Conservation (phyloP, 2,329 filamentous ascomycete genomes). For the Talaromyces amestolkiae region DNA sequence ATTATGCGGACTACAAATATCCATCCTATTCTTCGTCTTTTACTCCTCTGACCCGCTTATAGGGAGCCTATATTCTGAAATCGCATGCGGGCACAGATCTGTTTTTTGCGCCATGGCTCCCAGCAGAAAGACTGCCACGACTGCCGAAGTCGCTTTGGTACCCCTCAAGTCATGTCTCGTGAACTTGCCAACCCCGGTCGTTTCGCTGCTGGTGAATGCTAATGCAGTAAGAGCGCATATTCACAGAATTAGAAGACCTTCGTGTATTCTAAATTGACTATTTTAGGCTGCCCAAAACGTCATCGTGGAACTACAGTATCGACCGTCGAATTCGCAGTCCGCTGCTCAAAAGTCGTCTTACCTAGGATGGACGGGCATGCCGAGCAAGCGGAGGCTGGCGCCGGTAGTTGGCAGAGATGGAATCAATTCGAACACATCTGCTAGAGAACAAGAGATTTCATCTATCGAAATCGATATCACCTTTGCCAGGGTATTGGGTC, state of each 20-base stretch:
- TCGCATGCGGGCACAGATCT: neutral
- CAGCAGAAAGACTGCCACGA: slow-evolving; percentile 55
- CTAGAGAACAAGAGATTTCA: slow-evolving; percentile 71
- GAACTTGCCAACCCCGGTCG: slow-evolving; percentile 82
- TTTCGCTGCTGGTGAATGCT: slow-evolving; percentile 79
- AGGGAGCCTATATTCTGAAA: neutral
- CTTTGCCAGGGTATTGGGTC: slow-evolving; percentile 71
- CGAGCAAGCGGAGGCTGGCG: slow-evolving; percentile 78
- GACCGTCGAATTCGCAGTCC: slow-evolving; percentile 49
- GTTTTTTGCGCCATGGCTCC: slow-evolving; percentile 38
- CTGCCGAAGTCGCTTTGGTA: slow-evolving; percentile 79
- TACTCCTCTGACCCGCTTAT: neutral
- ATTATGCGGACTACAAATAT: slow-evolving; percentile 2
- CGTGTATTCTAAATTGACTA: slow-evolving; percentile 21
- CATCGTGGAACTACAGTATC: slow-evolving; percentile 83
- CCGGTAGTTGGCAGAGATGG: slow-evolving; percentile 73
- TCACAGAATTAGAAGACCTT: neutral
- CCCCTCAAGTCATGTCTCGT: slow-evolving; percentile 93
- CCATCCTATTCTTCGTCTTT: neutral
- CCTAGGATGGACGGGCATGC: slow-evolving; percentile 96
- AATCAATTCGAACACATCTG: slow-evolving; percentile 57
- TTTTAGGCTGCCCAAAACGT: slow-evolving; percentile 87
- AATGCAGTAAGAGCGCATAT: slow-evolving; percentile 68
- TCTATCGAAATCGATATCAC: slow-evolving; percentile 85
- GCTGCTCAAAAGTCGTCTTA: slow-evolving; percentile 69